Evolutionary conservation across 176 grass and related monocot species (phyloP).

Genomic region (Rhynchospora tenuis): DNA sequence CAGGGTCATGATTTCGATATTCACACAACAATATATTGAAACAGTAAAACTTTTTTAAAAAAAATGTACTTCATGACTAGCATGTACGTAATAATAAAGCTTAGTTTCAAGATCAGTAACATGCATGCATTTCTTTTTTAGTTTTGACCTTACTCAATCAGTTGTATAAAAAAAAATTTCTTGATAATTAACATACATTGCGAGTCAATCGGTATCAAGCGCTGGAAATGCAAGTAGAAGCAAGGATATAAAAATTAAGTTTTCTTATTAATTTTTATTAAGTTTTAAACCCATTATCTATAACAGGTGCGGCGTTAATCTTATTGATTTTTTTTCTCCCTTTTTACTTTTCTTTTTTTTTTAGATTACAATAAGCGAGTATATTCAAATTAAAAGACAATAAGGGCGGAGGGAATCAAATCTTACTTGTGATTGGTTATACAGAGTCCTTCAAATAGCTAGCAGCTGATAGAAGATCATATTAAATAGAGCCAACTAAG

Average conservation of each 20-base stretch:
- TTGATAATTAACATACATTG: background rate
- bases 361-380: background rate
- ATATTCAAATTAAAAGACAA: too few relatives aligned
- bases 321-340: too few relatives aligned
- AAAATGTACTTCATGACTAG: background rate
- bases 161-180: background rate
- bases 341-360: background rate
- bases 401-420: background rate
- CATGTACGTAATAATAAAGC: too few relatives aligned
- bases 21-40: background rate
- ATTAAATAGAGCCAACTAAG: conserved; percentile 1
- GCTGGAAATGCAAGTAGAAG: background rate
- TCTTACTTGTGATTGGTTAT: background rate
- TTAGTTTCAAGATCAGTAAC: background rate
- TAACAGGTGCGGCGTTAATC: too few relatives aligned
- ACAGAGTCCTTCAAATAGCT: background rate
- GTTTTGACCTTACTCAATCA: background rate
- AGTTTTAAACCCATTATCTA: too few relatives aligned
- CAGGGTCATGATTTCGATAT: background rate
- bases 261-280: too few relatives aligned
- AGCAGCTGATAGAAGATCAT: background rate
- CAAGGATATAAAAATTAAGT: too few relatives aligned
- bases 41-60: background rate
- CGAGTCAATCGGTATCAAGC: background rate
- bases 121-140: background rate